Evolutionary conservation across 106 monocot species (phyloP).

Genomic region (Alisma plantagoaquatica): DNA sequence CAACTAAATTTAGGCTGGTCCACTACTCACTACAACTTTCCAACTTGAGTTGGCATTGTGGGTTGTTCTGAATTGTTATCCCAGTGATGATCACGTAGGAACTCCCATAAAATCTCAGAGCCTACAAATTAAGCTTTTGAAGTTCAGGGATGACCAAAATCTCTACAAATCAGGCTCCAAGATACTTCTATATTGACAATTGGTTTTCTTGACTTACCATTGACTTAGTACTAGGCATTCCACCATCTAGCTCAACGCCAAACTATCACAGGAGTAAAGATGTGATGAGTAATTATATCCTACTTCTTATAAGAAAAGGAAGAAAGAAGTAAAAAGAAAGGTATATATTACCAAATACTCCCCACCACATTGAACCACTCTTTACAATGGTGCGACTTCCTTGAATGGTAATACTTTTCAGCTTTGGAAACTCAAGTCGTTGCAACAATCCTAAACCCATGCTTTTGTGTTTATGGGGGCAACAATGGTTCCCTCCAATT

Average conservation of each 20-base stretch:
- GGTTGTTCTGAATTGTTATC: conserved; percentile 40
- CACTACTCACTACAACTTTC: conserved; percentile 38
- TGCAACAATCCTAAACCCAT: conserved; percentile 33
- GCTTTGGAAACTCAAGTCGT: conserved; percentile 44
- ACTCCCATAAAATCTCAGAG: conserved; percentile 37
- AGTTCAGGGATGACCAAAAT: neutral
- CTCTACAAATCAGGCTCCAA: neutral
- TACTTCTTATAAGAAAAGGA: no score
- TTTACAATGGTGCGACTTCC: conserved; percentile 32
- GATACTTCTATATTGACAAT: neutral
- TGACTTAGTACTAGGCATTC: conserved; percentile 25
- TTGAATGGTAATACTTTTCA: conserved; percentile 32
- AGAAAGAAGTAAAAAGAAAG: neutral
- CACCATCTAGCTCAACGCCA: neutral
- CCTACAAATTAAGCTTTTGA: conserved; percentile 14
- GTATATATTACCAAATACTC: neutral
- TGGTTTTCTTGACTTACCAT: conserved; percentile 18
- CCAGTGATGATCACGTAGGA: conserved; percentile 5
- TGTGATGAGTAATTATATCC: neutral
- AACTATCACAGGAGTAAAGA: conserved; percentile 1
- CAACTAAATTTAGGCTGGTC: no score
- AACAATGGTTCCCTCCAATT: conserved; percentile 40
- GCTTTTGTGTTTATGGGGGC: conserved; percentile 27
- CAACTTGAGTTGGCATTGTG: conserved; percentile 46
- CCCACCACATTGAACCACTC: conserved; percentile 32